Base-by-base conservation (phyloP, 495 filamentous ascomycete genomes). In the Mytilinidion resinicola region DNA sequence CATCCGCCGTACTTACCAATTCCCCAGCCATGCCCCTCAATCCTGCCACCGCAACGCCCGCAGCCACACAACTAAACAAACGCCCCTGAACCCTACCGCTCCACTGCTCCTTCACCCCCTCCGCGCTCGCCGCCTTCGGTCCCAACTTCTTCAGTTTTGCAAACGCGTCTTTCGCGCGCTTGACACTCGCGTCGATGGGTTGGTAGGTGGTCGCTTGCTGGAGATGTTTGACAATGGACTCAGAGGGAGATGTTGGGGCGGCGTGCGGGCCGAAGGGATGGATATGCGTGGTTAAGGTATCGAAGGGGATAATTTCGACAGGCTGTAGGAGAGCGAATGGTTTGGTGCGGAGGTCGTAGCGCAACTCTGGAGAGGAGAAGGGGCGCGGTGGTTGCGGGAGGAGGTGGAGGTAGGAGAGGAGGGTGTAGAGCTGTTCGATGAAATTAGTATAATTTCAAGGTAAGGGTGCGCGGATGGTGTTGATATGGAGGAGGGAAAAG, bases 261-360 rank as follows among this genome's bases (percentile, higher is more conserved):
- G 78, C 74, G 25, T 73, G 68, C 14, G 76, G 65, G 1, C 71
- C 75, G 46, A 75, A 70, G 4, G 78, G 68, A 1, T 73, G 68
- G 14, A 73, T 68, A 33, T 75, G 72, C 1, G 66, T 67, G 14
- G 65, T 59, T 63, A 88, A 88, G 20, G 84, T 79, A 4, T 83
- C 79, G 55, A 78, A 90, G 0, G 83, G 74, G 0, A 86, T 82
- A n/a, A 91, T 73, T 58, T 85, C 82, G 0, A 90, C 89, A 9
- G 90, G 71, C 19, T 78, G 76, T 41, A 96, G 82, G 5, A 73
- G 66, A 7, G 85, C 73, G 59, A 95, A 96, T 0, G 90, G 90
- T 65, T 89, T 92, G 90, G 96, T 93, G 37, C 93, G 86, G 3
- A 95, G 73, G 60, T 93, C 85, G 70, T 96, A 95, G 6, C 91